Base-by-base conservation (phyloP, 2,329 filamentous ascomycete species). In the Pseudogymnoascus sp. region DNA sequence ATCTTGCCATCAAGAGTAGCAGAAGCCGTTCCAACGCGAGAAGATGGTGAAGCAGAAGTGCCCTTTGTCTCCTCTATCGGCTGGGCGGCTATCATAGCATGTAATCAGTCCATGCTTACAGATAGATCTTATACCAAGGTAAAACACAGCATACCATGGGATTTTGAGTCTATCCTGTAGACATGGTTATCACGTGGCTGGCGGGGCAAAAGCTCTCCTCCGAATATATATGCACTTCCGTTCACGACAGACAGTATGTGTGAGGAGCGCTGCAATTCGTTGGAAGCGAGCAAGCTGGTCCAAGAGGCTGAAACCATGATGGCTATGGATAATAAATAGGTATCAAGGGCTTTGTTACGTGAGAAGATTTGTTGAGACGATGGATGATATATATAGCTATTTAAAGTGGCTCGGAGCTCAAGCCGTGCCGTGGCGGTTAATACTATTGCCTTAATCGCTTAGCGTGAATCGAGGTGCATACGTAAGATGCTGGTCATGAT, bases 11-110 rank as follows among this genome's bases (percentile, higher is more conserved):
- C 69, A 5, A 86, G 64, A 0, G 74, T 72, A 0, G 80, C 73
- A 5, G 79, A 78, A 0, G 84, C 77, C 5, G 79, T 76, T 18
- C 86, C 85, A 1, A 89, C 84, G 0, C 86, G 79, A 0, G 85
- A 78, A 0, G 75, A 74, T 0, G 84, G 84, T 0, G 78, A 44
- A 10, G 44, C 46, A 10, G 62, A 21, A 11, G 61, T 64, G 28
- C n/a, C 63, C 31, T 40, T 34, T 23, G 28, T 31, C 34, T 64
- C 46, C 4, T 16, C 28, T 18, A 64, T 23, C 10, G 40, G 11
- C 28, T 23, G 37, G 1, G 60, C 28, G 4, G 14, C 63, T 64
- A 40, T 25, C 11, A 59, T 10, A 14, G 14, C 10, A 62, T 28
- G 6, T 25, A 36, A 18, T 61, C 21, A 61, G 59, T 61, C 23